Evolutionary conservation across 1,284 basidiomycete genomes (phyloP), one percentile per base, ranked within the genome.

Genomic region (Irpex rosettiformis): DNA sequence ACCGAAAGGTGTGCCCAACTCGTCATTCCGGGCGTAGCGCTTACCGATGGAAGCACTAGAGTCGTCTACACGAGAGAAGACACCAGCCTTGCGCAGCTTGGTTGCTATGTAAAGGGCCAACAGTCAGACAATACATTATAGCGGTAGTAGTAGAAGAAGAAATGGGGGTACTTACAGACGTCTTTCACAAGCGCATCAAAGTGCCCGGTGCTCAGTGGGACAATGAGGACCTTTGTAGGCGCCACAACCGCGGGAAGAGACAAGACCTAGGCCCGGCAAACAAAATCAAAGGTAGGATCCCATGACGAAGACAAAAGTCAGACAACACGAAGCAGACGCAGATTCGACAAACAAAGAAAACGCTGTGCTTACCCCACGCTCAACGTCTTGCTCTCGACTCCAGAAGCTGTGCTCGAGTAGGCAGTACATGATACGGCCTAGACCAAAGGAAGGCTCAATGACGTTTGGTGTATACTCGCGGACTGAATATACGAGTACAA

Each of bases 401-500:
- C 96, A 98, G 82, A 92, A 99, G 67, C 85, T 88, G 80, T 99
- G 96, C 75, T 99, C 96, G 52, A 99, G 86, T 55, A 98, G 79
- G 37, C 88, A 88, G 75, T 98, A 98, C 52, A 98, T 82, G 69
- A 99, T 98, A 60, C 96, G 93, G 59, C 96, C 96, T 67, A 99
- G 88, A 66, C 97, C 96, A 75, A 98, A 98, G 18, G 97, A 99
- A 27, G 96, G 96, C 74, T 98, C 96, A 71, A 98, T 97, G 73
- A 99, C 96, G 76, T 98, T 98, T 52, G 96, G 96, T 52, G 88
- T 94, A 75, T 85, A 98, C 75, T 98, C 96, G 67, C 96, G 92
- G 63, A 94, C 94, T 93, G 69, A 64, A 47, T 18, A 69, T 65
- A 52, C 53, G 24, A 22, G 22, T 49, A 49, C n/a, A 28, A 16